phyloP scores from a whole-genome alignment of 441 rosid genomes.

The Arabidopsis lyrata region DNA sequence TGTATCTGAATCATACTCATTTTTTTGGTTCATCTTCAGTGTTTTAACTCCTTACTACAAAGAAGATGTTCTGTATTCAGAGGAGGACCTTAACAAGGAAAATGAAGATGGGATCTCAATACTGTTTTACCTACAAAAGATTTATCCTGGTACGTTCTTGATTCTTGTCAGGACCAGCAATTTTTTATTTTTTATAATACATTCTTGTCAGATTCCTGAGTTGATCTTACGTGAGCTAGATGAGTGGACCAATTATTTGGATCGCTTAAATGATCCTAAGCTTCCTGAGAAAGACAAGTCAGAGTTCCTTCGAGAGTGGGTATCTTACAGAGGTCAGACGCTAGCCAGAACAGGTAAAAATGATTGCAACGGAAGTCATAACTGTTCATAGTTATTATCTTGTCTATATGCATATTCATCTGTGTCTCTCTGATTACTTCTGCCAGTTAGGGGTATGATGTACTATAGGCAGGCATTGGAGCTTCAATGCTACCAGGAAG shows the following conservation, averaged over 20 bases:
- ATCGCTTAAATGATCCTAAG: conserved; percentile 56
- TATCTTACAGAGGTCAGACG: conserved; percentile 94
- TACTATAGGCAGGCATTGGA: conserved; percentile 85
- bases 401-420: conserved; percentile 30
- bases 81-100: conserved; percentile 79
- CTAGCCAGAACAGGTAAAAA: conserved; percentile 93
- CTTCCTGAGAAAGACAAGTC: conserved; percentile 40
- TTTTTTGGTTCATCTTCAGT: conserved; percentile 52
- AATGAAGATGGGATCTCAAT: conserved; percentile 95
- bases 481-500: conserved; percentile 81
- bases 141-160: conserved; percentile 81
- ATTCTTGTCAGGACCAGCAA: conserved; percentile 17
- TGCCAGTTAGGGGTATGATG: conserved; percentile 98
- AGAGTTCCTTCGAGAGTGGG: conserved; percentile 78
- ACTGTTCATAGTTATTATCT: conserved; percentile 26
- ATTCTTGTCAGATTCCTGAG: conserved; percentile 34
- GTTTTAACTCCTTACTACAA: conserved; percentile 96
- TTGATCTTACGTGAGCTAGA: conserved; percentile 55
- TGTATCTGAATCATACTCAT: conserved; percentile 27
- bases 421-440: conserved; percentile 36
- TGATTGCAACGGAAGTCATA: conserved; percentile 21
- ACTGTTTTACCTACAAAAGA: conserved; percentile 87
- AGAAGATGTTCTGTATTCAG: conserved; percentile 94
- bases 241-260: conserved; percentile 87
- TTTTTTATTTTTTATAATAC: neutral